These are phyloP conservation scores for Exserohilum turcica DNA, from an alignment of 2,329 filamentous ascomycete genomes.

Conservation along the genomic window DNA sequence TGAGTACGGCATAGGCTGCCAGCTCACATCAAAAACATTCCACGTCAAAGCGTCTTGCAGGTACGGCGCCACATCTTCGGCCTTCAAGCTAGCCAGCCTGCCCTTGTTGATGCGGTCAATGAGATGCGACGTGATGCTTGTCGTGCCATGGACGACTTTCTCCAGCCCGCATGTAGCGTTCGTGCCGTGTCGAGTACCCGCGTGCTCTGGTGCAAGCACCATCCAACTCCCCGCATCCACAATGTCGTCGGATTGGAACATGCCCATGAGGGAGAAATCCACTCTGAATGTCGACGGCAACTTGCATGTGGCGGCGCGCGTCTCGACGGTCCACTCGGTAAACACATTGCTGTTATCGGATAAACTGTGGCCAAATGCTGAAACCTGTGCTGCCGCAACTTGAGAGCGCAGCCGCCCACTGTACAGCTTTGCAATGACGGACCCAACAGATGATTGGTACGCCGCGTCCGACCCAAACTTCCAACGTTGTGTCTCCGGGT, in stretches of 20 bases:
- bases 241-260: constrained; percentile 20
- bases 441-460: constrained; percentile 18
- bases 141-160: constrained; percentile 17
- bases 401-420: constrained; percentile 11
- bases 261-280: constrained; percentile 26
- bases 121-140: constrained; percentile 35
- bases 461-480: constrained; percentile 16
- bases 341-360: constrained; percentile 14
- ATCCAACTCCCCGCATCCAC: constrained; percentile 36
- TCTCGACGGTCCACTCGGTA: constrained; percentile 35
- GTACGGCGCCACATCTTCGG: constrained; percentile 32
- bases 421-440: constrained; percentile 31
- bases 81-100: constrained; percentile 25
- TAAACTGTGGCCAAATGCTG: constrained; percentile 1
- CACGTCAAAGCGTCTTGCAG: constrained; percentile 35
- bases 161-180: not conserved
- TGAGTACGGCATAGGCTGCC: no score
- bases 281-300: constrained; percentile 31
- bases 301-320: constrained; percentile 3
- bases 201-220: constrained; percentile 25
- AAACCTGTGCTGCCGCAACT: not conserved
- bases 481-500: constrained; percentile 43
- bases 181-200: no score
- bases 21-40: constrained; percentile 34
- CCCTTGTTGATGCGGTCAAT: constrained; percentile 29